Evolutionary conservation across 2,329 filamentous ascomycete species (phyloP).

Genomic region (Epichloe brachyelytri): DNA sequence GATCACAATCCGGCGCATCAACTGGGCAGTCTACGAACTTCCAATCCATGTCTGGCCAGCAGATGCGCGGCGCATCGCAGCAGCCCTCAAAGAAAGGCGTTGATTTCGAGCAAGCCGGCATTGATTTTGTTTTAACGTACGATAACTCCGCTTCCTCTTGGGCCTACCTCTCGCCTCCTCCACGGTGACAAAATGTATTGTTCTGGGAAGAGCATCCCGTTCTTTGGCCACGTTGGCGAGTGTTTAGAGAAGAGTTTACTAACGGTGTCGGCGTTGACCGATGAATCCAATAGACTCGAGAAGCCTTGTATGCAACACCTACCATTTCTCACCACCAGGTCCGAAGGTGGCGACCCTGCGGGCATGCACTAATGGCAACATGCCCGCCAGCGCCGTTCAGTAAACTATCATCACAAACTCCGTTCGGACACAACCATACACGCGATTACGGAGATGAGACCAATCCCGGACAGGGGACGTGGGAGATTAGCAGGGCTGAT

Average conservation of each 20-base stretch:
- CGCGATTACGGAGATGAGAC: constrained; percentile 15
- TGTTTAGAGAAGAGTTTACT: constrained; percentile 21
- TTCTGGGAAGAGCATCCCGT: constrained; percentile 1
- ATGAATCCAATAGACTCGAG: constrained; percentile 56
- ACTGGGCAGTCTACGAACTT: constrained; percentile 17
- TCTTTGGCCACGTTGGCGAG: constrained; percentile 7
- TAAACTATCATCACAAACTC: constrained; percentile 35
- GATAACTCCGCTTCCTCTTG: constrained; percentile 43
- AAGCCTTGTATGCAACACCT: constrained; percentile 87
- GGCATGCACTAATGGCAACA: constrained; percentile 86
- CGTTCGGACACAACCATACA: constrained; percentile 36
- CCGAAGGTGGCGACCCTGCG: constrained; percentile 55
- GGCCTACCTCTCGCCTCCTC: constrained; percentile 54
- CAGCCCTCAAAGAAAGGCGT: constrained; percentile 27
- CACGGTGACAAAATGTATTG: constrained; percentile 26
- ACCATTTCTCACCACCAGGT: constrained; percentile 58
- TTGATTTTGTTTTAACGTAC: constrained; percentile 88
- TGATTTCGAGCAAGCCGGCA: constrained; percentile 72
- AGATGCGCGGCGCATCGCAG: constrained; percentile 16
- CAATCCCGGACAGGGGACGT: constrained; percentile 53
- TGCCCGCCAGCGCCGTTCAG: constrained; percentile 60
- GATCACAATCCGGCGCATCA: constrained; percentile 28
- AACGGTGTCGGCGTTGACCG: constrained; percentile 27
- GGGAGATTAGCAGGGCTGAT: constrained; percentile 64
- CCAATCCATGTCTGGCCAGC: constrained; percentile 18